Evolutionary conservation across 768 basidiomycete species (phyloP).

Genomic region (Termitomyces titanicus): DNA sequence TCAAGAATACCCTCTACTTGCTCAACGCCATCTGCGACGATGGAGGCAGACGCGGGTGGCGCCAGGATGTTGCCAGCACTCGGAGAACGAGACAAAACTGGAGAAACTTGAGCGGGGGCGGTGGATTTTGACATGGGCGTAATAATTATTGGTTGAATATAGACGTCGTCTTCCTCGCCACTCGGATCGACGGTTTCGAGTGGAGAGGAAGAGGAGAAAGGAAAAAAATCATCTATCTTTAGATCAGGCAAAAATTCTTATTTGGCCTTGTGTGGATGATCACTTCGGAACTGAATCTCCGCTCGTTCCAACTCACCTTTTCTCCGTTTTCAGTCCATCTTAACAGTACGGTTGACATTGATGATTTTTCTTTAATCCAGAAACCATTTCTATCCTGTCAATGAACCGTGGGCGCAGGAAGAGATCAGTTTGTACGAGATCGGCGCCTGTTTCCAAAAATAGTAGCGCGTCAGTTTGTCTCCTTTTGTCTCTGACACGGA

Average conservation of each 20-base stretch:
- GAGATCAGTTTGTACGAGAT: background rate
- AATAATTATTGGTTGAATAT: slow-evolving; percentile 12
- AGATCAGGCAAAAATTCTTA: slow-evolving; percentile 33
- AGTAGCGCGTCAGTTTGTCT: background rate
- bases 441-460: background rate
- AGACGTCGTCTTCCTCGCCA: slow-evolving; percentile 42
- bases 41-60: slow-evolving; percentile 30
- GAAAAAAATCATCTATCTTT: slow-evolving; percentile 30
- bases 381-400: background rate
- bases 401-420: background rate
- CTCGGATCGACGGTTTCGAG: slow-evolving; percentile 38
- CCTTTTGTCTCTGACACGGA: background rate
- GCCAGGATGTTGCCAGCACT: slow-evolving; percentile 33
- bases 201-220: slow-evolving; percentile 50
- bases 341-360: background rate
- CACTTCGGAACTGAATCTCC: background rate
- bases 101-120: slow-evolving; percentile 20
- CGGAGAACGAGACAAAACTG: slow-evolving; percentile 40
- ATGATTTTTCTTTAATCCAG: no score
- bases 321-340: background rate
- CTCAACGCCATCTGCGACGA: slow-evolving; percentile 25
- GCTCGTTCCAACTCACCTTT: background rate
- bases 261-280: slow-evolving; percentile 18
- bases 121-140: slow-evolving; percentile 18
- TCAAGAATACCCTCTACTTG: slow-evolving; percentile 72